phyloP scores from a whole-genome alignment of 176 grass and related monocot species.

The Oryza glaberrima region DNA sequence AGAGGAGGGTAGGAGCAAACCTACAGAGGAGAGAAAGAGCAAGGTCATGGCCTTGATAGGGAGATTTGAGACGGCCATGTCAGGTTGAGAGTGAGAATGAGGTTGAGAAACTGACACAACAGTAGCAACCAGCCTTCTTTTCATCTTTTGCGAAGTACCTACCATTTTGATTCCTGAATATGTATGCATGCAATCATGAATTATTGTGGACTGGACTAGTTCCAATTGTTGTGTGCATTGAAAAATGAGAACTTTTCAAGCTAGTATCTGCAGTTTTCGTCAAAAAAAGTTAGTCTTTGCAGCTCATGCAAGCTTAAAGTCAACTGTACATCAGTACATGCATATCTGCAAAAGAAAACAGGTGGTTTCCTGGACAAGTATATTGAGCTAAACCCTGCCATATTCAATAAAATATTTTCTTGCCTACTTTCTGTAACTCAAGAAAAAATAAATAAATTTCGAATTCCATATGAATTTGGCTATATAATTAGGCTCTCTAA shows the following conservation, averaged over 20 bases:
- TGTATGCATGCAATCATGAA: conserved; percentile 14
- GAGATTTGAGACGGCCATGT: conserved; percentile 68
- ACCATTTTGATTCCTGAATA: neutral
- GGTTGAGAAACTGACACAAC: neutral
- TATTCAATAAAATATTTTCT: neutral
- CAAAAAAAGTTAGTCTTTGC: neutral
- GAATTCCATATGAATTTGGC: neutral
- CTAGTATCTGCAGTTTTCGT: neutral
- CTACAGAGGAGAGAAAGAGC: conserved; percentile 50
- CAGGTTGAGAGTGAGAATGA: conserved; percentile 22
- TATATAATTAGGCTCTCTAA: neutral
- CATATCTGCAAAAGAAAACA: neutral
- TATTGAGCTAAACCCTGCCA: neutral
- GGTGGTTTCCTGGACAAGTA: neutral
- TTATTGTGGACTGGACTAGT: neutral
- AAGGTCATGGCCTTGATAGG: conserved; percentile 70
- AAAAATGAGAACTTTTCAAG: neutral
- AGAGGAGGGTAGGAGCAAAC: conserved; percentile 50
- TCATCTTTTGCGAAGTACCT: neutral
- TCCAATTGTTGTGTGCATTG: neutral
- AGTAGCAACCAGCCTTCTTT: neutral
- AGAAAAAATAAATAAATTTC: neutral
- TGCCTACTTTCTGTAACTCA: neutral
- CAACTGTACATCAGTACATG: neutral
- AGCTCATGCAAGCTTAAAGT: conserved; percentile 3